Evolutionary conservation across 2,329 filamentous ascomycete species (phyloP), one percentile per base, ranked within the genome.

Genomic region (Penicillium sp.): DNA sequence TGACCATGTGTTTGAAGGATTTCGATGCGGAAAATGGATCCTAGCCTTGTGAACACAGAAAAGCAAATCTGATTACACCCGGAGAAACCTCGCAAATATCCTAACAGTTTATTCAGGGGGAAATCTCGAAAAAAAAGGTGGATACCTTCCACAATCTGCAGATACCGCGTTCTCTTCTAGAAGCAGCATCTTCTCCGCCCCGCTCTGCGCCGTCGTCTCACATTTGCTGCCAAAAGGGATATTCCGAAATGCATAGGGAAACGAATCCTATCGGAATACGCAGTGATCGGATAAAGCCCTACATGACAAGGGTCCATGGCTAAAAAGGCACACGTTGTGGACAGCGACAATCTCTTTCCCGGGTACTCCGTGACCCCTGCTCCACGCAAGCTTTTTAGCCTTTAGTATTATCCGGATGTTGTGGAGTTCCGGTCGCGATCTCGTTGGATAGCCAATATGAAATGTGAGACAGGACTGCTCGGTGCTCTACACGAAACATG

Each of bases 401-500:
- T 44, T n/a, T 12, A 9, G 17, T 13, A 44, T n/a, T 27, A 27
- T 27, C 62, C 58, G 60, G 55, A 15, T 31, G 8, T 12, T 51
- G 52, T 62, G 61, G 60, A 60, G 57, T 41, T 35, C 38, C 21
- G 19, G 12, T 10, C 31, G 12, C 19, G 35, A 13, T n/a, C 33
- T 38, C 13, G 21, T 12, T 39, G 33, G 41, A 27, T 27, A 31
- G 13, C 39, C 25, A 43, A 50, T 19, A 38, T 35, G 49, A 48
- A 44, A 59, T 49, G 29, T 59, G 65, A 64, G 62, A 65, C 62
- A 62, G 59, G 61, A 49, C 36, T 48, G 17, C 58, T 61, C 53
- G 49, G 57, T 63, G 48, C 49, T 64, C 54, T 63, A 63, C 56
- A 53, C 51, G 62, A 59, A 63, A 63, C 54, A 59, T n/a, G 36